Base-by-base conservation (phyloP, 306 rosid genomes). In the Potentilla sterilis region DNA sequence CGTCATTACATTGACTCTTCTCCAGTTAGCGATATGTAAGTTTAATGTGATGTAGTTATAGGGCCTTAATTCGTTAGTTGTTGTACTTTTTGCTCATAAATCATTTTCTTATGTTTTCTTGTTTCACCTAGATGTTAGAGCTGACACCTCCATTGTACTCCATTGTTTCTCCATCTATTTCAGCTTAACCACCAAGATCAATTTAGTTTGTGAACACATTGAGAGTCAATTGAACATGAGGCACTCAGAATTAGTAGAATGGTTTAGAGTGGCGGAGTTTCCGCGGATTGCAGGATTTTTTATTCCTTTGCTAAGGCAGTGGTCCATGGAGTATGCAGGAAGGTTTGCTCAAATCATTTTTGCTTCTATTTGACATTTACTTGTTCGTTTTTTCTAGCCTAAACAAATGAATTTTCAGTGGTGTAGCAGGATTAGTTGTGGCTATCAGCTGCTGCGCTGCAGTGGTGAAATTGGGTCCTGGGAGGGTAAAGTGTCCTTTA, bases 301-400 rank as follows among this genome's bases (percentile, higher is more conserved):
- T 77, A n/a, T 64, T 81, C 90, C 93, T 69, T 82, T 87, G 84
- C 81, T 88, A 28, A 91, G 85, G 64, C 83, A 84, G 78, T 91
- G 89, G 91, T 85, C 96, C 38, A 61, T 81, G 90, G 89, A 91
- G 62, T 91, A 91, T 76, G 91, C 93, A 15, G 93, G 96, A 88
- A 88, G 96, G 93, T 88, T 82, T 74, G 91, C 71, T 77, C 83
- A 51, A 54, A 81, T 58, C 70, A 70, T 51, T 75, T 81, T 12
- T 79, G 40, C 37, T 71, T 78, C 67, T 67, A 68, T 18, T 64
- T 63, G 57, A 61, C 34, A 81, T 75, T 77, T 72, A 1, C 61
- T 47, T 14, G 71, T 80, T 73, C 28, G 28, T 22, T 62, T 77
- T 55, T 32, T 72, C 3, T 80, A 70, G 78, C 77, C 91, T 88